Conservation (phyloP, 169 alveolate species). For the Besnoitia besnoiti region DNA sequence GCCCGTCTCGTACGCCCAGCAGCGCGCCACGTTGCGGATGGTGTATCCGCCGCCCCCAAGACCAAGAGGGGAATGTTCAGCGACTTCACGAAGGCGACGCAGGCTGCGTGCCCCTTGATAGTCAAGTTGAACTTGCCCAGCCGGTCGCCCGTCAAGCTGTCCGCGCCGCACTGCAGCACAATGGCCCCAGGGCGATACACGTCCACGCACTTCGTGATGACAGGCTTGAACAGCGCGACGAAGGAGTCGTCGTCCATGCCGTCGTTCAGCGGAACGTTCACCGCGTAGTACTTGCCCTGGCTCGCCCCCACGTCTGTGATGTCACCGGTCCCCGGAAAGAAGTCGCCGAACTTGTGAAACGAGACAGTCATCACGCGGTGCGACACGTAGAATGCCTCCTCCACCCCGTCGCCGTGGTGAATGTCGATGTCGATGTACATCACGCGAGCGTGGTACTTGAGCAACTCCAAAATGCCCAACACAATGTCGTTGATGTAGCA, state of each 20-base stretch:
- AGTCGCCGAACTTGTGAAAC: conserved; percentile 98
- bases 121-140: conserved; percentile 97
- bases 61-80: conserved; percentile 90
- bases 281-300: conserved; percentile 93
- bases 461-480: conserved; percentile 94
- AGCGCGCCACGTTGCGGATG: conserved; percentile 97
- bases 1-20: conserved; percentile 99
- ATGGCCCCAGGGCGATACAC: conserved; percentile 97
- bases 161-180: conserved; percentile 99
- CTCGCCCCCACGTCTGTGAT: conserved; percentile 96
- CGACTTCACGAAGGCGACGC: conserved; percentile 92
- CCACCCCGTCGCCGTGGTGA: conserved; percentile 99
- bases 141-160: conserved; percentile 95
- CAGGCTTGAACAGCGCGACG: conserved; percentile 90
- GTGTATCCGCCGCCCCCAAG: conserved; percentile 96
- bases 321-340: conserved; percentile 99
- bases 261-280: conserved; percentile 97
- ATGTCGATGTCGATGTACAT: conserved; percentile 99
- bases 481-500: conserved; percentile 99
- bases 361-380: conserved; percentile 98
- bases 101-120: conserved; percentile 97
- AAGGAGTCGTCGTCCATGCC: conserved; percentile 97
- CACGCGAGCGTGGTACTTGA: conserved; percentile 98
- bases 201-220: conserved; percentile 93
- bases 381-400: conserved; percentile 95